Evolutionary conservation across 306 rosid genomes (phyloP).

Genomic region (Arachis stenosperma): DNA sequence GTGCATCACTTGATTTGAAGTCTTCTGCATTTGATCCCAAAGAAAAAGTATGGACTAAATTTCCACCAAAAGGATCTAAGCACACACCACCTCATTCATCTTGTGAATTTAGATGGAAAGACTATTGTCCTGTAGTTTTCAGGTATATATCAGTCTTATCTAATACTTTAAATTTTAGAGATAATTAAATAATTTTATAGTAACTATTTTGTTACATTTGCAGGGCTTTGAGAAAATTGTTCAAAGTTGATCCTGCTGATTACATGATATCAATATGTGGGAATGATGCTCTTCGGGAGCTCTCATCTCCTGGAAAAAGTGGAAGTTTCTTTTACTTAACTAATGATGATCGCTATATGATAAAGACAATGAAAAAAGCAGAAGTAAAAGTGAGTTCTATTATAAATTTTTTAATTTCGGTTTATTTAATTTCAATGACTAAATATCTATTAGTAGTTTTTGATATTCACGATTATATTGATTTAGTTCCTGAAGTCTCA

Average conservation of each 20-base stretch:
- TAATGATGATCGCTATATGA: conserved; percentile 92
- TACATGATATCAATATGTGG: conserved; percentile 97
- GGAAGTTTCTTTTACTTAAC: conserved; percentile 98
- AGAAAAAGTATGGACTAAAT: conserved; percentile 94
- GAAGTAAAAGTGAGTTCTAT: conserved; percentile 84
- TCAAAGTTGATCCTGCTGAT: conserved; percentile 97
- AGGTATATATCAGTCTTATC: conserved; percentile 46
- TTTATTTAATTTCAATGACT: too few species aligned
- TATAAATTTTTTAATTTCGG: background rate
- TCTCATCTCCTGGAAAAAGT: conserved; percentile 96
- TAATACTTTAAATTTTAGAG: too few species aligned
- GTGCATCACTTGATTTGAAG: conserved; percentile 80
- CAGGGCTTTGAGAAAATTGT: conserved; percentile 94
- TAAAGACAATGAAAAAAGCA: conserved; percentile 92
- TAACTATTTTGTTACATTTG: background rate
- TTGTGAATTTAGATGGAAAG: conserved; percentile 92
- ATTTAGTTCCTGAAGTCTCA: too few species aligned
- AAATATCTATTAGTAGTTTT: too few species aligned
- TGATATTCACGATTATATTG: too few species aligned
- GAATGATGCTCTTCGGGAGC: conserved; percentile 89
- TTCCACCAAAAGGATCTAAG: conserved; percentile 97
- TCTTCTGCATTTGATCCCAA: conserved; percentile 89
- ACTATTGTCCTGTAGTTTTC: conserved; percentile 94
- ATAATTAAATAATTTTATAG: too few species aligned
- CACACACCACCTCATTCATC: conserved; percentile 94